Conservation (phyloP, 169 alveolate species). For the Eimeria falciformis region DNA sequence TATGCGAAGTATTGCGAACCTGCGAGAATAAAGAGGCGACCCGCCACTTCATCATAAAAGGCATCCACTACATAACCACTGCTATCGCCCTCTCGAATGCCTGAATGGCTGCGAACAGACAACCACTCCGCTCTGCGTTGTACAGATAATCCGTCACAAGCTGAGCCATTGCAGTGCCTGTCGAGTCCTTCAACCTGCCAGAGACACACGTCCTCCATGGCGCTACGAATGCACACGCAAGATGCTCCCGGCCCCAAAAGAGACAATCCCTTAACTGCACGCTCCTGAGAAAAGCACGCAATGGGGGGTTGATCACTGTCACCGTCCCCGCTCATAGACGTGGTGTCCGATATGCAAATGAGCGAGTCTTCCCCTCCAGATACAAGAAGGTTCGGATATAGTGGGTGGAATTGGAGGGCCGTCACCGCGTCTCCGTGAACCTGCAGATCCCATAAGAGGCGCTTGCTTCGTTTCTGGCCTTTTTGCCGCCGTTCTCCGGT, state of each 20-base stretch:
- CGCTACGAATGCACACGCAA: conserved; percentile 46
- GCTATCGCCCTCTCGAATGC: conserved; percentile 43
- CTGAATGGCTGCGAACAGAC: conserved; percentile 45
- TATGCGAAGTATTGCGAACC: background rate
- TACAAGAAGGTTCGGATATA: conserved; percentile 24
- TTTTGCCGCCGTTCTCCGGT: background rate
- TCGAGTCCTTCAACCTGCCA: conserved; percentile 52
- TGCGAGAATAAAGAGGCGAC: conserved; percentile 50
- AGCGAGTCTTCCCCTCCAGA: conserved; percentile 60
- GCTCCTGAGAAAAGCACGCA: conserved; percentile 35
- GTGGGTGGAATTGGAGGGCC: conserved; percentile 44
- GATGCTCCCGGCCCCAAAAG: conserved; percentile 42
- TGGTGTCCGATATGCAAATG: conserved; percentile 32
- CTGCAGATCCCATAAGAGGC: conserved; percentile 49
- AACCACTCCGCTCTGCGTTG: conserved; percentile 64
- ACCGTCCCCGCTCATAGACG: conserved; percentile 2
- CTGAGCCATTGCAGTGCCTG: conserved; percentile 9
- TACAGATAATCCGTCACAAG: conserved; percentile 10
- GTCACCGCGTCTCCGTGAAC: conserved; percentile 46
- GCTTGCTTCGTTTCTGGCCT: conserved; percentile 7
- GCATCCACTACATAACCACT: conserved; percentile 37
- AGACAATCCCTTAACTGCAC: conserved; percentile 45
- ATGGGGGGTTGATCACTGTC: background rate
- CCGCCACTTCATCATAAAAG: conserved; percentile 11
- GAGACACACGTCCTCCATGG: conserved; percentile 60